Percentiles rank a stretch among this genome's conserved stretches.
phyloP scores from a whole-genome alignment of 805 yeast species.

The Myxozyma mucilagina region DNA sequence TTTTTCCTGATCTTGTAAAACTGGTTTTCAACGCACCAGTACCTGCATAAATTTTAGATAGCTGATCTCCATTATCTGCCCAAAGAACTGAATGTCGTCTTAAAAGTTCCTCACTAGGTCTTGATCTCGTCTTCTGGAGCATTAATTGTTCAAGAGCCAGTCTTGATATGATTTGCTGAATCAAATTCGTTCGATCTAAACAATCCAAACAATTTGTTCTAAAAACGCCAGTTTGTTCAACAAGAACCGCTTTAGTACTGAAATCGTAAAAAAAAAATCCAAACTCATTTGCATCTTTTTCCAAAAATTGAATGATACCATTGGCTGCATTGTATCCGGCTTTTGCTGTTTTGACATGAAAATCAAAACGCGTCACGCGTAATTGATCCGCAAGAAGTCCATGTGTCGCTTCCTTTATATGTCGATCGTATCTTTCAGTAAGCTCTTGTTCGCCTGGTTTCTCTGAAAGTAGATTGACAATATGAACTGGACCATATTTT shows the following conservation, averaged over 20 bases:
- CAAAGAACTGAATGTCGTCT: slow-evolving; percentile 81
- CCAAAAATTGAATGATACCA: slow-evolving; percentile 62
- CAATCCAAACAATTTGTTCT: slow-evolving; percentile 94
- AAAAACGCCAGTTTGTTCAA: slow-evolving; percentile 87
- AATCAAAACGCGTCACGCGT: slow-evolving; percentile 81
- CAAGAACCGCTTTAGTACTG: slow-evolving; percentile 51
- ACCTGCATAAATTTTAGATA: slow-evolving; percentile 94
- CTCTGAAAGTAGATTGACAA: slow-evolving; percentile 81
- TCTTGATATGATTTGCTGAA: slow-evolving; percentile 71
- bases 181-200: slow-evolving; percentile 87
- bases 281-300: slow-evolving; percentile 68
- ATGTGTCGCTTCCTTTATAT: slow-evolving; percentile 48
- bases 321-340: slow-evolving; percentile 78
- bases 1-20: slow-evolving; percentile 90
- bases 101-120: slow-evolving; percentile 52
- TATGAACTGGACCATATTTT: slow-evolving; percentile 84
- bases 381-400: slow-evolving; percentile 43
- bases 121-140: slow-evolving; percentile 42
- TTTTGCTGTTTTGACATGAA: slow-evolving; percentile 88
- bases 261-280: slow-evolving; percentile 81
- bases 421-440: slow-evolving; percentile 63
- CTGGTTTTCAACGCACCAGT: slow-evolving; percentile 96
- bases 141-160: slow-evolving; percentile 55
- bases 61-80: slow-evolving; percentile 99
- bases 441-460: slow-evolving; percentile 76